A percentile compares a stretch with the other conserved stretches of the same genome.
Conservation (phyloP, 495 filamentous ascomycete genomes). For the Aspergillus sclerotioniger region DNA sequence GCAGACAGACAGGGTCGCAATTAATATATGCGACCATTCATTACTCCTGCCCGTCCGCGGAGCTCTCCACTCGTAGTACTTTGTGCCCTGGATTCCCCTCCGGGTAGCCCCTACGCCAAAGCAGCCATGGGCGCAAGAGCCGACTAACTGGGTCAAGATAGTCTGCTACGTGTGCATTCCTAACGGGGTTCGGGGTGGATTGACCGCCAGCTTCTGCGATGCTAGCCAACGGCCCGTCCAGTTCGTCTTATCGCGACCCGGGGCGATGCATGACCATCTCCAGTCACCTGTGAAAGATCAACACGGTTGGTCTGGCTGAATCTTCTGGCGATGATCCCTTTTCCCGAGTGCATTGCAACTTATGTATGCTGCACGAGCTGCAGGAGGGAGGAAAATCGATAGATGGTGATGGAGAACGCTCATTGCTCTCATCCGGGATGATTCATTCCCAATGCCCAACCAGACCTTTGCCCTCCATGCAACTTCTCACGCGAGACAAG, state of each 20-base stretch:
- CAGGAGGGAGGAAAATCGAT: background rate
- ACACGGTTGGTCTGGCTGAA: background rate
- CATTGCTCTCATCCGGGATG: background rate
- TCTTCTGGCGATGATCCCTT: background rate
- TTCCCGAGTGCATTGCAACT: background rate
- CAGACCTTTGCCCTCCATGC: background rate
- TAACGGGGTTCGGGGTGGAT: slow-evolving; percentile 25
- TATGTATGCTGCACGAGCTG: background rate
- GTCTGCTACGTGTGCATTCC: slow-evolving; percentile 37
- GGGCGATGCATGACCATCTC: background rate
- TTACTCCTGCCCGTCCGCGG: too few species aligned
- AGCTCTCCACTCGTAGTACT: background rate
- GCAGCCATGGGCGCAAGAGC: slow-evolving; percentile 20
- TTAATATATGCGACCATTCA: background rate
- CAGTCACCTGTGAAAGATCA: background rate
- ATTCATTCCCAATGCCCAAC: background rate
- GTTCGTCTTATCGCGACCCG: slow-evolving; percentile 10
- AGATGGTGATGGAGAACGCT: background rate
- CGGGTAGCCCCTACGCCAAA: slow-evolving; percentile 3
- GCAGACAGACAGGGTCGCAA: slow-evolving; percentile 18
- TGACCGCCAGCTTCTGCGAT: slow-evolving; percentile 25
- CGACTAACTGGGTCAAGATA: slow-evolving; percentile 25
- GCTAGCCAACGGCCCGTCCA: slow-evolving; percentile 8
- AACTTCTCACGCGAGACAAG: slow-evolving; percentile 4
- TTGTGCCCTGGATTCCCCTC: background rate